Evolutionary conservation across 257 asterid species (phyloP).

Genomic region (Linderniella brevidens): DNA sequence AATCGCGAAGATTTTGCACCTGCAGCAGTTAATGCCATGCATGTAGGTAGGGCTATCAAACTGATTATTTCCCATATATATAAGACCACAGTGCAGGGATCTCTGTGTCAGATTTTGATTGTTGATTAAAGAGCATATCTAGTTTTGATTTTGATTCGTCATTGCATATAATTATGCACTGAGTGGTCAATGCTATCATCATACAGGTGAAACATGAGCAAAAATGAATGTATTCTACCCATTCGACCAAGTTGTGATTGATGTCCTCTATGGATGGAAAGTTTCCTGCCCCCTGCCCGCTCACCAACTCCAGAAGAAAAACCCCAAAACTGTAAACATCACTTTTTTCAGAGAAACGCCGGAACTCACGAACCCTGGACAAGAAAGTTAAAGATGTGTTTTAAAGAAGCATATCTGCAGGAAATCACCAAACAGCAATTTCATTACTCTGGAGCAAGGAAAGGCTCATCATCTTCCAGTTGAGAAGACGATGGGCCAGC

Average conservation of each 20-base stretch:
- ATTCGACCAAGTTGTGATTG: constrained; percentile 52
- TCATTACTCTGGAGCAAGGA: constrained; percentile 81
- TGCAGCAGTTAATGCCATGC: constrained; percentile 9
- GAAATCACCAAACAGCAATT: constrained; percentile 11
- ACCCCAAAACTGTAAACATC: constrained; percentile 84
- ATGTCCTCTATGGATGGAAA: constrained; percentile 29
- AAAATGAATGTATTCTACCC: constrained; percentile 28
- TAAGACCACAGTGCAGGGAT: too few relatives aligned
- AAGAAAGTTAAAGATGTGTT: constrained; percentile 10
- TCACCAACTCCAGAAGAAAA: constrained; percentile 77
- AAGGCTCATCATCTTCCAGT: constrained; percentile 40
- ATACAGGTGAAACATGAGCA: background rate
- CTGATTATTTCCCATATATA: too few relatives aligned
- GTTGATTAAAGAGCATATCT: too few relatives aligned
- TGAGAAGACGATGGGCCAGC: constrained; percentile 58
- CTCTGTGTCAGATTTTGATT: too few relatives aligned
- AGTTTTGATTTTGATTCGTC: too few relatives aligned
- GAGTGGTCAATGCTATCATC: background rate
- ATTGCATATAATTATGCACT: too few relatives aligned
- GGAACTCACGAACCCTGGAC: constrained; percentile 73
- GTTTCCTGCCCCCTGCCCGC: constrained; percentile 55
- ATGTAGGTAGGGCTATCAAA: too few relatives aligned
- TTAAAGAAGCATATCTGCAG: background rate
- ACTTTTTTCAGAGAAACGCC: constrained; percentile 78
- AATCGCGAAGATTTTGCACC: constrained; percentile 60